Conservation (phyloP, 2,329 filamentous ascomycete genomes). For the Diplodia corticola region DNA sequence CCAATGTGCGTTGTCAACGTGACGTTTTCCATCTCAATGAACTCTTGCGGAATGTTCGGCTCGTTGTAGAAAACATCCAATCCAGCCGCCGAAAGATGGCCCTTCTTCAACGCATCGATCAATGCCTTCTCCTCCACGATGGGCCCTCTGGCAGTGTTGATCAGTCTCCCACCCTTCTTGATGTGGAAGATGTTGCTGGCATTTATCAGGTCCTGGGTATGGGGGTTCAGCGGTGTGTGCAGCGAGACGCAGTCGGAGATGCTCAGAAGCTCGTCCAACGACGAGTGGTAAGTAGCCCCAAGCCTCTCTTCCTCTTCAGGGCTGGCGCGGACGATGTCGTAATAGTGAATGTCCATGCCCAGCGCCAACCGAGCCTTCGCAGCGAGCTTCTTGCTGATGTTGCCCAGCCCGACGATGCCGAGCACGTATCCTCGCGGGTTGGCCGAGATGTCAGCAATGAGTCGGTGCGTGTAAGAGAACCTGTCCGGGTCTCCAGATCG, state of each 20-base stretch:
- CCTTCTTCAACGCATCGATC: slow-evolving; percentile 35
- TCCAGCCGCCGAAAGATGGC: slow-evolving; percentile 37
- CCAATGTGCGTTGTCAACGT: slow-evolving; percentile 60
- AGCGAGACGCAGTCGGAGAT: slow-evolving; percentile 39
- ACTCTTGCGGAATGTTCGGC: slow-evolving; percentile 34
- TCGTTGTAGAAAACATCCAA: slow-evolving; percentile 41
- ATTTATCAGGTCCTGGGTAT: slow-evolving; percentile 44
- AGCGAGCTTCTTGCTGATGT: slow-evolving; percentile 40
- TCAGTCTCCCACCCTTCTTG: slow-evolving; percentile 34
- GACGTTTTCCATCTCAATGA: slow-evolving; percentile 35
- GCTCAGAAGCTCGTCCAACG: slow-evolving; percentile 31
- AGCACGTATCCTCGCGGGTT: slow-evolving; percentile 26
- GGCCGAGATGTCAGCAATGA: slow-evolving; percentile 14
- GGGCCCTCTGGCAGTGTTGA: slow-evolving; percentile 40
- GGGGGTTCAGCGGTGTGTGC: slow-evolving; percentile 36
- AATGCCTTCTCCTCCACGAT: slow-evolving; percentile 40
- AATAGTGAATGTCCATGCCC: slow-evolving; percentile 27
- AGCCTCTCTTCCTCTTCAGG: slow-evolving; percentile 35
- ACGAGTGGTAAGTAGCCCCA: slow-evolving; percentile 33
- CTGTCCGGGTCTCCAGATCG: slow-evolving; percentile 22
- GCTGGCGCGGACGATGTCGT: slow-evolving; percentile 23
- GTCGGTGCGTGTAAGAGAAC: slow-evolving; percentile 23
- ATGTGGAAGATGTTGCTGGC: slow-evolving; percentile 25
- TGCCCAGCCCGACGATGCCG: slow-evolving; percentile 26
- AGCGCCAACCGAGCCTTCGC: slow-evolving; percentile 27